Conservation (phyloP, 2,329 filamentous ascomycete genomes). For the Proliferodiscus dingleyae region DNA sequence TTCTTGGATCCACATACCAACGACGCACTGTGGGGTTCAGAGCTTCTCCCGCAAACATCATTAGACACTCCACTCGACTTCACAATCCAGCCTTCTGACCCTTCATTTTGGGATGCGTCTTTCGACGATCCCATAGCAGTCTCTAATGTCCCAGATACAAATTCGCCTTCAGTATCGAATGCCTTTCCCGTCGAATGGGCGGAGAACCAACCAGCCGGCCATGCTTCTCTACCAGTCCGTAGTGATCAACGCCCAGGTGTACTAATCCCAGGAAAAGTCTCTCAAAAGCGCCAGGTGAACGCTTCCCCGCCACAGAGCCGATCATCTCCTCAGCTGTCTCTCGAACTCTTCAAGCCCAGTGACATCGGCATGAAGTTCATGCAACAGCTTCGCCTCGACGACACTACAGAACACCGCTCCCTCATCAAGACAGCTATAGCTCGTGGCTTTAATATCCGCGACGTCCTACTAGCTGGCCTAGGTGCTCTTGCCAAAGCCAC, state of each 20-base stretch:
- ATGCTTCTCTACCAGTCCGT: too few species aligned
- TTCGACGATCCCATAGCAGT: background rate
- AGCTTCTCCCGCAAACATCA: background rate
- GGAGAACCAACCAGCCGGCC: too few species aligned
- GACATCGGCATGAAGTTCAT: conserved; percentile 1
- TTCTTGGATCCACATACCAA: background rate
- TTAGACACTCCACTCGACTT: too few species aligned
- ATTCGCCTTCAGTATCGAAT: background rate
- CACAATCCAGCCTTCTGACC: too few species aligned
- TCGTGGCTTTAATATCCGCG: conserved; percentile 7
- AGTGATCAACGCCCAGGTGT: too few species aligned
- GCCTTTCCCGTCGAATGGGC: background rate
- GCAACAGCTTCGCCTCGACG: conserved; percentile 6
- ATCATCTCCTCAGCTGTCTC: background rate
- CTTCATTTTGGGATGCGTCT: background rate
- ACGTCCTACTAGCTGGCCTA: conserved; percentile 9
- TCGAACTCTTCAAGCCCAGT: background rate
- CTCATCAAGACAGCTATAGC: conserved; percentile 7
- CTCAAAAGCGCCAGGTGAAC: background rate
- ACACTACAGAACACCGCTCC: conserved; percentile 7
- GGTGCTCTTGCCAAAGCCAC: conserved; percentile 1
- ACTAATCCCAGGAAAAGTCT: too few species aligned
- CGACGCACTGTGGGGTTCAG: background rate
- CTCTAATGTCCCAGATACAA: background rate
- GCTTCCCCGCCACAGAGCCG: background rate